Conservation (phyloP, 257 asterid species). For the Solanum sejunctum region DNA sequence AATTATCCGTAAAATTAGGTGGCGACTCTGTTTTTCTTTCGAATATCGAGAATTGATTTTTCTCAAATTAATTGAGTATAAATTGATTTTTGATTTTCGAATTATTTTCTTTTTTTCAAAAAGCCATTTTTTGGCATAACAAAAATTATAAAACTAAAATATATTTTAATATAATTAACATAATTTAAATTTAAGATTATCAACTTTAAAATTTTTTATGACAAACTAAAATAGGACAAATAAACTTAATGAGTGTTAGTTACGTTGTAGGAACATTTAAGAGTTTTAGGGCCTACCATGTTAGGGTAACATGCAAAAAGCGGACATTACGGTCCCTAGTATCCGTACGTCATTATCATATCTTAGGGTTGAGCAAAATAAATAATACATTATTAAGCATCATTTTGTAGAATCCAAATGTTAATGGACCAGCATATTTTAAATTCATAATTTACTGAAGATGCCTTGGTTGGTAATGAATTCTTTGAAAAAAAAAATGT, state of each 20-base stretch:
- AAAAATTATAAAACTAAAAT: too few relatives aligned
- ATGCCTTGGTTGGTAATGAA: background rate
- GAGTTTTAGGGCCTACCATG: constrained; percentile 47
- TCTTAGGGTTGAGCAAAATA: background rate
- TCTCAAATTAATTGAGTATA: too few relatives aligned
- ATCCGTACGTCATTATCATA: constrained; percentile 26
- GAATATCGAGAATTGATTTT: too few relatives aligned
- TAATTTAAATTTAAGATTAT: too few relatives aligned
- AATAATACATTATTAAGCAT: background rate
- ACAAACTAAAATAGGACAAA: too few relatives aligned
- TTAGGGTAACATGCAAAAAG: constrained; percentile 58
- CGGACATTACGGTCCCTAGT: constrained; percentile 29
- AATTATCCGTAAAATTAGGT: too few relatives aligned
- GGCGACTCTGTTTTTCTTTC: too few relatives aligned
- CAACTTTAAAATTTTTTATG: too few relatives aligned
- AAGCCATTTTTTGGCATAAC: too few relatives aligned
- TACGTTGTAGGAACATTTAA: background rate
- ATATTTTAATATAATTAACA: too few relatives aligned
- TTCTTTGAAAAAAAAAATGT: background rate
- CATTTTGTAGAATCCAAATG: background rate
- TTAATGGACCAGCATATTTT: background rate
- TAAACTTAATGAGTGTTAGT: background rate
- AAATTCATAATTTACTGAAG: background rate
- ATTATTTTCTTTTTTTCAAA: too few relatives aligned
- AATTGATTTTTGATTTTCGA: too few relatives aligned